Base-by-base conservation (phyloP, 805 yeast genomes). In the Clavispora phyllophila region DNA sequence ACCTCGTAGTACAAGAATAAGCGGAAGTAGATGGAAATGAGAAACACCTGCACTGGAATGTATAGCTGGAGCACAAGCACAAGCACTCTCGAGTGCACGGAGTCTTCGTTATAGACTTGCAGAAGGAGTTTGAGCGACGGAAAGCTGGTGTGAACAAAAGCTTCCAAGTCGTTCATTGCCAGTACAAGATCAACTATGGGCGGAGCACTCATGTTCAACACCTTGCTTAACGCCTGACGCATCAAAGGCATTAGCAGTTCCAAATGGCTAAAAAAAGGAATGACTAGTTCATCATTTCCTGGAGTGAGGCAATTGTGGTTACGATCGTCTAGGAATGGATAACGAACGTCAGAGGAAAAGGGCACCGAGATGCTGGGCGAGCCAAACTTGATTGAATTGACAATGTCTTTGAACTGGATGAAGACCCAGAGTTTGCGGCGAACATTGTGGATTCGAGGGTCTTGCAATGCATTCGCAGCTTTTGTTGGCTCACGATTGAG, bases 391-490 rank as follows among this genome's bases (percentile, higher is more conserved):
- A 49, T 36, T 5, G 55, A 38, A 24, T 42, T 45, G 24, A 31
- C 17, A n/a, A 45, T 27, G 24, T 51, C 56, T 19, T 43, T 40
- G 29, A 33, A 40, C 37, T 36, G 40, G n/a, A 52, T 35, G 25
- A 45, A 41, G 18, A 39, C 33, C 56, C 56, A 52, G 32, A 52
- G 41, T 24, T 52, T 52, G 27, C 53, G 42, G 20, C 54, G 46
- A 8, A 50, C 40, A 20, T 50, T 37, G 32, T 48, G 46, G 5
- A 36, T 17, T 10, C 47, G 46, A 15, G 42, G 41, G 25, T 41
- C 35, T 12, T 18, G 36, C 23, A 45, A 26, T 1, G 40, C 31
- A n/a, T 49, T 51, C 2, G 33, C 28, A 31, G 42, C 12, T 23
- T 31, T 39, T 14, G 36, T 43, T 9, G 56, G 56, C 26, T 48